Evolutionary conservation across 2,329 filamentous ascomycete species (phyloP).

Genomic region (Microdochium bolleyi): DNA sequence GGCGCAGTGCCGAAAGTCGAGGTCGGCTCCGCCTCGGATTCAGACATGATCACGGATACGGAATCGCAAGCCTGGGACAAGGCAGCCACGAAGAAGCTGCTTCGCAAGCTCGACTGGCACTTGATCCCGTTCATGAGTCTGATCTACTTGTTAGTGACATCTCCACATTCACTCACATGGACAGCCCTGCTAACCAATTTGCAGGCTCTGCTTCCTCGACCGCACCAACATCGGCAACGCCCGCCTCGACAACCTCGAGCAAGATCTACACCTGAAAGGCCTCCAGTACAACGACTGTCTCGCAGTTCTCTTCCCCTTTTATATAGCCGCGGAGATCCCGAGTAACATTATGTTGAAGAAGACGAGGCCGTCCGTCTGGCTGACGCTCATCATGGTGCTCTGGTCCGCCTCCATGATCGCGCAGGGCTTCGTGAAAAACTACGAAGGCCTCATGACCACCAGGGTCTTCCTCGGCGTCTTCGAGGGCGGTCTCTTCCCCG

Average conservation of each 20-base stretch:
- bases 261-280: slow-evolving; percentile 37
- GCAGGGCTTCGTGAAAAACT: slow-evolving; percentile 15
- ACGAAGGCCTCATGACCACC: slow-evolving; percentile 25
- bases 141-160: slow-evolving; percentile 38
- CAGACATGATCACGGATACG: not conserved
- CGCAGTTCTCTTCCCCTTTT: slow-evolving; percentile 56
- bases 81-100: slow-evolving; percentile 36
- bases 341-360: slow-evolving; percentile 57
- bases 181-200: not conserved
- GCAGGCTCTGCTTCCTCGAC: slow-evolving; percentile 40
- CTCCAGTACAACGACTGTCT: slow-evolving; percentile 55
- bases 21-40: not conserved
- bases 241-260: slow-evolving; percentile 23
- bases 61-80: slow-evolving; percentile 16
- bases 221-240: slow-evolving; percentile 40
- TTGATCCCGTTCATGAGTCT: slow-evolving; percentile 53
- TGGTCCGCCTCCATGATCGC: slow-evolving; percentile 13
- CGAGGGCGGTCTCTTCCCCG: slow-evolving; percentile 54
- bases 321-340: slow-evolving; percentile 50
- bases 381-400: slow-evolving; percentile 56
- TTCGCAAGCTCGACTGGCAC: slow-evolving; percentile 45
- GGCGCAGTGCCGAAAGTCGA: not conserved
- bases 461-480: slow-evolving; percentile 39
- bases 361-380: slow-evolving; percentile 52
- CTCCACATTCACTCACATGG: not conserved